phyloP scores from a whole-genome alignment of 257 asterid genomes.

The Solanum megistacrolobum region DNA sequence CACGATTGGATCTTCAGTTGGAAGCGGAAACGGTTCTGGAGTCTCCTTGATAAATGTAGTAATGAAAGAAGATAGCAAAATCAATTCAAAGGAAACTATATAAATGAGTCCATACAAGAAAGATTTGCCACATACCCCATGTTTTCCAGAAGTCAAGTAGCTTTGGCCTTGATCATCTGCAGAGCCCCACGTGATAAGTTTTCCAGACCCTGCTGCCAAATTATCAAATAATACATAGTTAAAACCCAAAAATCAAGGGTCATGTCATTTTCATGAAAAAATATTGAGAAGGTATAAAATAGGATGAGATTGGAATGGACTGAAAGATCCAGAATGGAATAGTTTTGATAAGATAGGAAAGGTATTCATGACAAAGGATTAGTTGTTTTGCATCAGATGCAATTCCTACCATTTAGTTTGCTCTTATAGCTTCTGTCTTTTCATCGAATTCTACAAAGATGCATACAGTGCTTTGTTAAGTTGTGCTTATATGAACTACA shows the following conservation, averaged over 20 bases:
- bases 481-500: not conserved
- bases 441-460: not conserved
- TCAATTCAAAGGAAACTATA: not conserved
- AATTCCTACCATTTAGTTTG: not conserved
- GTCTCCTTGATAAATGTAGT: slow-evolving; percentile 30
- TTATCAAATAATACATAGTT: not conserved
- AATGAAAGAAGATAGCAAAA: slow-evolving; percentile 11
- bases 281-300: not conserved
- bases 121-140: slow-evolving; percentile 43
- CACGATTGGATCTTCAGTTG: slow-evolving; percentile 36
- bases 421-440: not conserved
- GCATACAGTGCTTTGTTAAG: not conserved
- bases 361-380: not conserved
- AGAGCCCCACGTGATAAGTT: slow-evolving; percentile 72
- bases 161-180: slow-evolving; percentile 87
- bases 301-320: not conserved
- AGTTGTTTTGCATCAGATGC: not conserved
- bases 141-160: slow-evolving; percentile 75
- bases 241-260: not conserved
- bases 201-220: slow-evolving; percentile 34
- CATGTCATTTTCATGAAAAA: not conserved
- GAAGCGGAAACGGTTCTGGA: slow-evolving; percentile 55
- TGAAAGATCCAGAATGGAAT: not conserved
- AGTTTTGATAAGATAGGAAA: not conserved
- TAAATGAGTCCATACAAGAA: not conserved